These are phyloP conservation scores for Blastomyces percursus DNA, from an alignment of 2,329 filamentous ascomycete species.

Conservation along the genomic window DNA sequence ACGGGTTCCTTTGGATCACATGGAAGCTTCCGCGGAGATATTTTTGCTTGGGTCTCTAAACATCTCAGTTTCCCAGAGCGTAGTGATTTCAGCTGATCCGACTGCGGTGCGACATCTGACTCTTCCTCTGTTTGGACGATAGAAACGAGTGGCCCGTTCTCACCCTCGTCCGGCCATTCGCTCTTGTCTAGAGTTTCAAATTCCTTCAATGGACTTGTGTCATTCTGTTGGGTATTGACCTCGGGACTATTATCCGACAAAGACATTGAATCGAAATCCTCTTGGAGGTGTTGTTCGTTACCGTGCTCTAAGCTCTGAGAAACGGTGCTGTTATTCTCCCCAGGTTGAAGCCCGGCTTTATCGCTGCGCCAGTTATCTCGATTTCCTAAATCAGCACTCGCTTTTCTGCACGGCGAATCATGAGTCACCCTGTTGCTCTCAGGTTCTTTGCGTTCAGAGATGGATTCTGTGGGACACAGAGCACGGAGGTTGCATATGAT, in stretches of 20 bases:
- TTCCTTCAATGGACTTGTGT: neutral
- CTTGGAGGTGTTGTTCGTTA: slow-evolving; percentile 19
- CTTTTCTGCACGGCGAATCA: neutral
- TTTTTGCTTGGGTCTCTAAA: slow-evolving; percentile 1
- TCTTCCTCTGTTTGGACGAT: neutral
- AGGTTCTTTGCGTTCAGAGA: neutral
- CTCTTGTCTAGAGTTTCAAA: slow-evolving; percentile 11
- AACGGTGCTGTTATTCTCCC: neutral
- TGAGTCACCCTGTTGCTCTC: neutral
- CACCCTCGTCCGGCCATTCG: slow-evolving; percentile 25
- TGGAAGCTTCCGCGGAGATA: slow-evolving; percentile 25
- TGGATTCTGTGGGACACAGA: slow-evolving; percentile 3
- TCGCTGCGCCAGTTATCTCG: neutral
- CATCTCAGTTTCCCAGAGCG: neutral
- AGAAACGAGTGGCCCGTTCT: slow-evolving; percentile 14
- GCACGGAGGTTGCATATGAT: slow-evolving; percentile 82
- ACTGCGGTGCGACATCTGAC: neutral
- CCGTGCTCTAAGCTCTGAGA: slow-evolving; percentile 8
- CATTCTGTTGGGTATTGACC: neutral
- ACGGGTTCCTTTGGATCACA: slow-evolving; percentile 47
- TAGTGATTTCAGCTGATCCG: slow-evolving; percentile 13
- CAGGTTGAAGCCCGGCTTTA: neutral
- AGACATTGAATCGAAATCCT: slow-evolving; percentile 23
- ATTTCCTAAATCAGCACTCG: neutral
- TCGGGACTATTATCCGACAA: slow-evolving; percentile 17